A percentile compares a stretch with the other conserved stretches of the same genome.
phyloP scores from a whole-genome alignment of 2,329 filamentous ascomycete species.

The Hirsutella thompsonii region DNA sequence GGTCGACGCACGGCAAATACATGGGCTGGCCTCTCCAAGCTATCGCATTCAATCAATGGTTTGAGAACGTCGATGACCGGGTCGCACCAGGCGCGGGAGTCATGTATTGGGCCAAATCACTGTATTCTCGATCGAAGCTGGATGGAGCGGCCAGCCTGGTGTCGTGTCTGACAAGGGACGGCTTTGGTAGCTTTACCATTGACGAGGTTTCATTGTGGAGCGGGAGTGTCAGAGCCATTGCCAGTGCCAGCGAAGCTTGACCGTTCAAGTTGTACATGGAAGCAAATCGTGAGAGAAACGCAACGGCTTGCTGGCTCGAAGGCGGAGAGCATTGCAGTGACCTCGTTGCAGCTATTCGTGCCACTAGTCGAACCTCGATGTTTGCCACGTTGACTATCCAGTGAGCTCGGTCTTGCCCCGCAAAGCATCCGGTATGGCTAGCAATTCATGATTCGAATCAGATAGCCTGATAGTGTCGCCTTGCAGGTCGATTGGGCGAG shows the following conservation, averaged over 20 bases:
- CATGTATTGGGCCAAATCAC: slow-evolving; percentile 1
- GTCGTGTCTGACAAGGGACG: neutral
- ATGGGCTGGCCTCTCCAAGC: neutral
- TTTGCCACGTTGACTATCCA: slow-evolving; percentile 1
- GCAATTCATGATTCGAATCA: neutral
- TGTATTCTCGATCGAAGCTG: neutral
- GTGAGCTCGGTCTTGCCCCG: neutral
- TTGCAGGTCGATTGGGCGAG: neutral
- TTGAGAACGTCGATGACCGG: slow-evolving; percentile 2
- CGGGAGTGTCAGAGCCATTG: slow-evolving; percentile 2
- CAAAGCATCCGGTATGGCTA: neutral
- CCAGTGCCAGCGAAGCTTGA: slow-evolving; percentile 2
- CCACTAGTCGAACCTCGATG: neutral
- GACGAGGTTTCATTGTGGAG: slow-evolving; percentile 1
- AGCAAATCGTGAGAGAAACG: slow-evolving; percentile 3
- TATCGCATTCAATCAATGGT: neutral
- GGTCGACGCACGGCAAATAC: slow-evolving; percentile 1
- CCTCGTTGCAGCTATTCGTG: neutral
- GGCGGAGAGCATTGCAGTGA: neutral
- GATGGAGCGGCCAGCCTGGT: neutral
- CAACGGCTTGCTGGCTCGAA: slow-evolving; percentile 1
- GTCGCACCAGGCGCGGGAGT: slow-evolving; percentile 1
- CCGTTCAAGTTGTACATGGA: slow-evolving; percentile 2
- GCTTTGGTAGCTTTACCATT: slow-evolving; percentile 1
- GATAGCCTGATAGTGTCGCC: neutral